Evolutionary conservation across 2,329 filamentous ascomycete species (phyloP).

Genomic region (Tolypocladium endophyticum): DNA sequence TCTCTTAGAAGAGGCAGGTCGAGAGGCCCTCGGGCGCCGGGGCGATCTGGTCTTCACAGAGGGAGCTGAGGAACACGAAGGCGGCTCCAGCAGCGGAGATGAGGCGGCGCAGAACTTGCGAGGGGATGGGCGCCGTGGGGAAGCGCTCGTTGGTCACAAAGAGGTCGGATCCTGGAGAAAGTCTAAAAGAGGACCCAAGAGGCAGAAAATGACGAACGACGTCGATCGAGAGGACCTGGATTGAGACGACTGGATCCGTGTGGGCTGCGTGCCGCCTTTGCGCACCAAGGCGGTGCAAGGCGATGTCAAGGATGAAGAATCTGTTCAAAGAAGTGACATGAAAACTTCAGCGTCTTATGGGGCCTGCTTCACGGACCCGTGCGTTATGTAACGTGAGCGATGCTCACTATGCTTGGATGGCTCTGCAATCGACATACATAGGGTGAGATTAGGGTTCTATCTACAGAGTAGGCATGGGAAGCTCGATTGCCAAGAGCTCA

Average conservation of each 20-base stretch:
- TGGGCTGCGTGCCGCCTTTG: not conserved
- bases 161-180: constrained; percentile 9
- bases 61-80: constrained; percentile 18
- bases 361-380: not conserved
- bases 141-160: constrained; percentile 12
- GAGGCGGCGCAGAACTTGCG: constrained; percentile 6
- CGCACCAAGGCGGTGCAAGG: not conserved
- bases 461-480: not conserved
- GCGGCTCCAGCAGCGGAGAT: constrained; percentile 3
- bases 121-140: not conserved
- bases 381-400: not conserved
- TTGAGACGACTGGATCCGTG: not conserved
- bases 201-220: constrained; percentile 16
- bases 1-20: constrained; percentile 59
- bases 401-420: not conserved
- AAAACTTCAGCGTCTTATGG: not conserved
- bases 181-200: constrained; percentile 17
- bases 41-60: constrained; percentile 67
- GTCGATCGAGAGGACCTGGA: not conserved
- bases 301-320: not conserved
- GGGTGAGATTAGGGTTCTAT: not conserved
- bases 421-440: not conserved
- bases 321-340: not conserved
- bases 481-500: not conserved
- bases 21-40: constrained; percentile 47